Conservation (phyloP, 192 early-diverging fungal genomes). For the Obelidium mucronatum region DNA sequence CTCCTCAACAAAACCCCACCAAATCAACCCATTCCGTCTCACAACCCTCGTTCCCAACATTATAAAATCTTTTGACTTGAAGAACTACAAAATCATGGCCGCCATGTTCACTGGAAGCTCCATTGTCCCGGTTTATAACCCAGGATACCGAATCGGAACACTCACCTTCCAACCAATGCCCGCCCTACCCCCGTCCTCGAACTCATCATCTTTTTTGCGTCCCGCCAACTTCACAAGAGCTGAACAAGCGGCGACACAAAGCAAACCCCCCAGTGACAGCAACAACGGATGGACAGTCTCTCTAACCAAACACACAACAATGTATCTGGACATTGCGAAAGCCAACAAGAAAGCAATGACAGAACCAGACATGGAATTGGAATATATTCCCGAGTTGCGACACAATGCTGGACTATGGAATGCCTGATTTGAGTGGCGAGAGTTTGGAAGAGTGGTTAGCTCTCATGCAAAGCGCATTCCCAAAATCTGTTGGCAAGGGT, state of each 20-base stretch:
- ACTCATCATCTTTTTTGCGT: no score
- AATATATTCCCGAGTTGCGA: slow-evolving; percentile 31
- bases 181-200: no score
- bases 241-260: background rate
- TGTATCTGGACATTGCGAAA: slow-evolving; percentile 34
- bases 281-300: slow-evolving; percentile 1
- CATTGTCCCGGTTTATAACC: slow-evolving; percentile 57
- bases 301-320: slow-evolving; percentile 31
- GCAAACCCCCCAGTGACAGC: no score
- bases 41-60: slow-evolving; percentile 37
- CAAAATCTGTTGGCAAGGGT: background rate
- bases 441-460: slow-evolving; percentile 29
- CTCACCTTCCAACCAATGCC: slow-evolving; percentile 23
- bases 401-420: slow-evolving; percentile 35
- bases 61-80: slow-evolving; percentile 34
- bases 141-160: slow-evolving; percentile 47
- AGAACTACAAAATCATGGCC: slow-evolving; percentile 20
- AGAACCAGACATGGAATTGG: no score
- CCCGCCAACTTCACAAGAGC: no score
- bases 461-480: slow-evolving; percentile 23
- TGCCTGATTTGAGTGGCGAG: slow-evolving; percentile 22
- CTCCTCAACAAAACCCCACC: background rate
- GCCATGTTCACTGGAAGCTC: slow-evolving; percentile 48
- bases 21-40: slow-evolving; percentile 41
- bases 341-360: slow-evolving; percentile 38